phyloP scores from a whole-genome alignment of 1,284 basidiomycete species.

The Rhodotorula sp. region DNA sequence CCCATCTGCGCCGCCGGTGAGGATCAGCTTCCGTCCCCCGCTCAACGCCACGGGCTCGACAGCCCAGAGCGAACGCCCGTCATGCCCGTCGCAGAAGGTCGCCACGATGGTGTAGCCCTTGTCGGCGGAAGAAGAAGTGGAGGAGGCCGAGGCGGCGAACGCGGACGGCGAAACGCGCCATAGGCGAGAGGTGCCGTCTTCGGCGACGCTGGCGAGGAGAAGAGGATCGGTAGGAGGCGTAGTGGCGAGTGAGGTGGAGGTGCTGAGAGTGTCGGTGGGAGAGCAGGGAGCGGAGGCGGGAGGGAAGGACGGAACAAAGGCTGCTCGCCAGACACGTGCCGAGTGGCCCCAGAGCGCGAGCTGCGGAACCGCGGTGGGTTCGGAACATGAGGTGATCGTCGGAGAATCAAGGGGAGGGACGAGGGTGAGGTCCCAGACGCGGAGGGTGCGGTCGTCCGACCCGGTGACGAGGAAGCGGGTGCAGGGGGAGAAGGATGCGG shows the following conservation, averaged over 20 bases:
- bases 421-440: constrained; percentile 12
- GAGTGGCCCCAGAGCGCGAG: constrained; percentile 30
- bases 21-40: background rate
- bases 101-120: background rate
- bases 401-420: background rate
- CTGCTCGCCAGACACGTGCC: constrained; percentile 29
- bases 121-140: background rate
- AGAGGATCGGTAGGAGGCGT: background rate
- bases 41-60: background rate
- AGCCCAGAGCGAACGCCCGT: constrained; percentile 29
- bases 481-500: constrained; percentile 12
- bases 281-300: background rate
- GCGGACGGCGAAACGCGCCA: constrained; percentile 6
- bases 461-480: constrained; percentile 9
- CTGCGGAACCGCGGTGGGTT: background rate
- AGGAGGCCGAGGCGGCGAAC: background rate
- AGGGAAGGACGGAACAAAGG: background rate
- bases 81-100: constrained; percentile 23
- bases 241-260: too few relatives aligned
- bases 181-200: constrained; percentile 24
- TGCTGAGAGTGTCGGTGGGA: background rate
- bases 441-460: constrained; percentile 34
- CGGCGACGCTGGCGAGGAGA: background rate
- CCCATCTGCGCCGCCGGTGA: constrained; percentile 32
- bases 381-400: background rate